Base-by-base conservation (phyloP, 805 yeast species). In the Saccharomycopsis javanensis region DNA sequence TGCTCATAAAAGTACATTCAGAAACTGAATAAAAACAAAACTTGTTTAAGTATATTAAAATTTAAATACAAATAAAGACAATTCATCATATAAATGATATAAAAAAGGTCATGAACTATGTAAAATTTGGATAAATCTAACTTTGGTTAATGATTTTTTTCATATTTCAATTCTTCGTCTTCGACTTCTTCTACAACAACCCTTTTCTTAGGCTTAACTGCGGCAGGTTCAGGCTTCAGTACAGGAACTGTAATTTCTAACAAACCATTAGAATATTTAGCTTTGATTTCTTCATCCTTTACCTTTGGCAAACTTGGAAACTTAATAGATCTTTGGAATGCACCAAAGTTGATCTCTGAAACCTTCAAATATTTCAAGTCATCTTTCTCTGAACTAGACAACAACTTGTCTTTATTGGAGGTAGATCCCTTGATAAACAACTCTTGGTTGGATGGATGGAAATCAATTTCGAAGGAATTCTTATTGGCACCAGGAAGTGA, bases 401-500 rank as follows among this genome's bases (percentile, higher is more conserved):
- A 55, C 28, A 53, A 35, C 34, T 59, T 56, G 30, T 59, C 59
- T 15, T 54, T 55, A 51, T 71, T 72, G 23, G 52, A 38, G 13
- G 62, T 60, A 11, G 51, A 27, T 34, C 86, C 86, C 59, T 76
- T 78, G 37, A 82, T 69, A 16, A 78, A 71, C 58, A 82, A 62
- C 60, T 80, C 83, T 62, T 77, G 76, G 11, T 79, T 73, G 1
- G 82, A 72, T 37, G 85, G 82, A 63, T 82, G 86, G 67, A 73
- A 81, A 63, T 82, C 83, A 46, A 82, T 74, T 54, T 76, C 78
- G 61, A 82, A 75, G 16, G 78, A 74, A 45, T 75, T 74, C 23
- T 79, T 75, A 33, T 73, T 71, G 2, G 83, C 82, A 52, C 86
- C 86, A n/a, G 86, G 81, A 27, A 82, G 65, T 3, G 84, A 77